These are phyloP conservation scores for Chalaropsis thielavioides DNA, from an alignment of 2,329 filamentous ascomycete species.

Conservation along the genomic window DNA sequence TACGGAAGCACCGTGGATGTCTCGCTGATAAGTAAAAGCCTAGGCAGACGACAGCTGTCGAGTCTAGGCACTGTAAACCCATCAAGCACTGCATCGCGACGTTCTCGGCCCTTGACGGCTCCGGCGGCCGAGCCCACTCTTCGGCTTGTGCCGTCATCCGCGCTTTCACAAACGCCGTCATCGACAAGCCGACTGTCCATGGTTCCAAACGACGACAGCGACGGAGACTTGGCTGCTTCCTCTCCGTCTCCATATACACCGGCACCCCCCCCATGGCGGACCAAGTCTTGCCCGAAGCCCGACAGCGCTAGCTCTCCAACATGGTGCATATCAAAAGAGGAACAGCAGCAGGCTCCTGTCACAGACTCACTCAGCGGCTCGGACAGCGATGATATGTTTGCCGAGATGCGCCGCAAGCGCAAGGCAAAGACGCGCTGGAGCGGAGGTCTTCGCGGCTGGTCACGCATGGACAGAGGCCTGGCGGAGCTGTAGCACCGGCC, in stretches of 20 bases:
- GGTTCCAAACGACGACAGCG: neutral
- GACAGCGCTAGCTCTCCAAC: neutral
- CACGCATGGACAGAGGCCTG: too few relatives aligned
- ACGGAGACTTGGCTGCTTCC: slow-evolving; percentile 42
- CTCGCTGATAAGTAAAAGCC: neutral
- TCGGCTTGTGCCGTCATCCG: neutral
- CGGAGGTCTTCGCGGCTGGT: neutral
- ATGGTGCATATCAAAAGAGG: neutral
- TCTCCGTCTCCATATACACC: slow-evolving; percentile 27
- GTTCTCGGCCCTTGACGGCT: neutral
- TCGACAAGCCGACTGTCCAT: neutral
- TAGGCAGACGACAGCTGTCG: neutral
- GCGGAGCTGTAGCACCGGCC: too few relatives aligned
- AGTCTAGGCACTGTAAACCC: neutral
- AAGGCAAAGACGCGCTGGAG: neutral
- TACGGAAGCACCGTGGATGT: neutral
- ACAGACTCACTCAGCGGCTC: neutral
- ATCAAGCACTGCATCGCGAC: neutral
- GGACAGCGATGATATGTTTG: slow-evolving; percentile 7
- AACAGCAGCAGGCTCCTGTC: neutral
- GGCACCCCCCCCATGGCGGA: slow-evolving; percentile 41
- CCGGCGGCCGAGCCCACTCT: neutral
- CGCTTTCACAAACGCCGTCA: neutral
- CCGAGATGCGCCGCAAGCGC: slow-evolving; percentile 5
- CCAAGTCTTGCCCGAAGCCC: neutral